Evolutionary conservation across 345 rosid genomes (phyloP).

Genomic region (Eucalyptus cloeziana): DNA sequence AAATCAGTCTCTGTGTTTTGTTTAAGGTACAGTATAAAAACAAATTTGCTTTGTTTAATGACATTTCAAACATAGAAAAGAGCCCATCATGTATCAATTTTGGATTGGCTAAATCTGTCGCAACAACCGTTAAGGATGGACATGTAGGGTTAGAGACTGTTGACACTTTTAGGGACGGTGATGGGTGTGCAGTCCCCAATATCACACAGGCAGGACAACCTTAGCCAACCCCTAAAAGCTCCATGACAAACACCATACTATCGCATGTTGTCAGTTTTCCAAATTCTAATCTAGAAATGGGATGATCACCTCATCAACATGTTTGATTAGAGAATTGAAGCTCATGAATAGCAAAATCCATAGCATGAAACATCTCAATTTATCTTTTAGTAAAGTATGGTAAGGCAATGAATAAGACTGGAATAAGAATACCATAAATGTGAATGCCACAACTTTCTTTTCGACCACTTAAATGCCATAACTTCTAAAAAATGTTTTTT

Average conservation of each 20-base stretch:
- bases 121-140: neutral
- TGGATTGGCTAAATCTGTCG: neutral
- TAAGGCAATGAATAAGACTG: neutral
- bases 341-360: neutral
- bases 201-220: neutral
- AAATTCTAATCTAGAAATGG: neutral
- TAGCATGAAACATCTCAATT: neutral
- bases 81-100: neutral
- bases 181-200: neutral
- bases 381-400: neutral
- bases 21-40: neutral
- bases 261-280: neutral
- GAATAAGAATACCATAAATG: neutral
- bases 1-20: neutral
- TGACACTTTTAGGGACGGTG: neutral
- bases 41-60: neutral
- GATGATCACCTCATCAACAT: neutral
- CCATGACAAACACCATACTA: neutral
- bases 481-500: neutral
- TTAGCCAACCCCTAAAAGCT: neutral
- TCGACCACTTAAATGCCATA: rapidly evolving
- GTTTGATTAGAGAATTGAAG: neutral
- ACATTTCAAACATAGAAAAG: neutral
- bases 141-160: neutral
- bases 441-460: neutral